Base-by-base conservation (phyloP, 192 early-diverging fungal genomes). In the Chytriomyces confervae region DNA sequence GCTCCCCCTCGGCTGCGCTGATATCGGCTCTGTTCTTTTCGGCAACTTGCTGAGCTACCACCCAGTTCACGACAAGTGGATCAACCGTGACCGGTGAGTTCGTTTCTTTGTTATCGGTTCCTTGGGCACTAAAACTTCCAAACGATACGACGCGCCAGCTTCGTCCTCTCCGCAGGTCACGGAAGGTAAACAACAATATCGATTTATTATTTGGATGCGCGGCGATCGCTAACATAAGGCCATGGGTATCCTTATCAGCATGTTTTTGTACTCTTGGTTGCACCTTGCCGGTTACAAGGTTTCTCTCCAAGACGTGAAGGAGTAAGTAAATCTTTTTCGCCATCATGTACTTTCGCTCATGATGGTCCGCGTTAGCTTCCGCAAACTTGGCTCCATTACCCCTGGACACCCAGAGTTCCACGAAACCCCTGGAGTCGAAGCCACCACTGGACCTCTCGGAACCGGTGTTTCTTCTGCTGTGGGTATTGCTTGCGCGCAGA, bases 81-180 rank as follows among this genome's bases (percentile, higher is more conserved):
- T 93, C 76, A 96, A 96, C 84, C 93, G 96, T 62, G 96, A 99
- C 83, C 95, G 97, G 46, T 79, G 66, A 20, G 61, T 77, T 69
- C 11, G 11, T 69, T 49, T n/a, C 68, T 49, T 13, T 44, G 51
- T 23, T 24, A 66, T 16, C 13, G 24, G 20, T 57, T 57, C 64
- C 13, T 3, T 66, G 0, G 13, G 23, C 64, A 66, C 64, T 11
- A 16, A 16, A 20, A 66, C 23, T 44, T 36, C 1, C 6, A 27
- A 36, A 1, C 16, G 3, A 24, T 44, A 16, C 49, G 18, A 48
- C 27, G 27, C 11, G 7, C 50, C 49, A 79, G 77, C 45, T 99
- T 99, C 75, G 93, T 99, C 18, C 89, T 99, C 71, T 98, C 96
- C 61, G 97, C 97, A 84, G 97, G 97, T 36, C 97, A 99, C 84